Percentiles rank a stretch among this genome's conserved stretches.
These are phyloP conservation scores for Cylindrodendrum hubeiense DNA, from an alignment of 2,329 filamentous ascomycete genomes.

Conservation along the genomic window DNA sequence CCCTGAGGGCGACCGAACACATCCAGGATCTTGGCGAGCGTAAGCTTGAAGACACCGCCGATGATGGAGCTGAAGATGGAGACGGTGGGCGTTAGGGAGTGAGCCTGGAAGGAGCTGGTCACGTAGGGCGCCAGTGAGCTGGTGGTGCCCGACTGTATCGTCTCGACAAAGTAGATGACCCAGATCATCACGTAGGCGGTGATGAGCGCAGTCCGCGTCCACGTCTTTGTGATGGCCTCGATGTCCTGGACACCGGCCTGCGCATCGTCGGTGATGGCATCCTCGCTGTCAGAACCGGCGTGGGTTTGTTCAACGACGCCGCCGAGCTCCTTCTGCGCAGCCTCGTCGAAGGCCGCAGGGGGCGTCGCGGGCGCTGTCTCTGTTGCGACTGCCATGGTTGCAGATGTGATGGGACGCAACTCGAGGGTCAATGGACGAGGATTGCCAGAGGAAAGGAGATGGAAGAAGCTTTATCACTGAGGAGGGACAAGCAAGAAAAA, in stretches of 20 bases:
- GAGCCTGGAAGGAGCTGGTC: constrained; percentile 59
- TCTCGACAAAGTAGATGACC: constrained; percentile 61
- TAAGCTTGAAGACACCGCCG: constrained; percentile 69
- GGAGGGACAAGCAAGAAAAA: not conserved
- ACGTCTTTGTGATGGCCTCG: constrained; percentile 55
- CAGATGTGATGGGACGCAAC: not conserved
- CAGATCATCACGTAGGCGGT: constrained; percentile 56
- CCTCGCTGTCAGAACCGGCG: not conserved
- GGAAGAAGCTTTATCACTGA: not conserved
- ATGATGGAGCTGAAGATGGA: constrained; percentile 64
- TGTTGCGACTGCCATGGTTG: not conserved
- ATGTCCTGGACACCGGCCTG: constrained; percentile 54
- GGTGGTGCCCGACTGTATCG: constrained; percentile 56
- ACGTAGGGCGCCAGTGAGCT: constrained; percentile 56
- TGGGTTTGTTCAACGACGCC: not conserved
- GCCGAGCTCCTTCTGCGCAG: not conserved
- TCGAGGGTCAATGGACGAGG: not conserved
- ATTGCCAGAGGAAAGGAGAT: not conserved
- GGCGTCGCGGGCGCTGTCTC: not conserved
- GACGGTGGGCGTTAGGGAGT: constrained; percentile 64
- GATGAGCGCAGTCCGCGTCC: constrained; percentile 53
- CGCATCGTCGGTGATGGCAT: constrained; percentile 21
- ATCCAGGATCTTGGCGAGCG: constrained; percentile 73
- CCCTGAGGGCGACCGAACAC: constrained; percentile 73
- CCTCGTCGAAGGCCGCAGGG: constrained; percentile 2